Base-by-base conservation (phyloP, 371 early-diverging fungal genomes). In the Dipsacomyces acuminosporus region DNA sequence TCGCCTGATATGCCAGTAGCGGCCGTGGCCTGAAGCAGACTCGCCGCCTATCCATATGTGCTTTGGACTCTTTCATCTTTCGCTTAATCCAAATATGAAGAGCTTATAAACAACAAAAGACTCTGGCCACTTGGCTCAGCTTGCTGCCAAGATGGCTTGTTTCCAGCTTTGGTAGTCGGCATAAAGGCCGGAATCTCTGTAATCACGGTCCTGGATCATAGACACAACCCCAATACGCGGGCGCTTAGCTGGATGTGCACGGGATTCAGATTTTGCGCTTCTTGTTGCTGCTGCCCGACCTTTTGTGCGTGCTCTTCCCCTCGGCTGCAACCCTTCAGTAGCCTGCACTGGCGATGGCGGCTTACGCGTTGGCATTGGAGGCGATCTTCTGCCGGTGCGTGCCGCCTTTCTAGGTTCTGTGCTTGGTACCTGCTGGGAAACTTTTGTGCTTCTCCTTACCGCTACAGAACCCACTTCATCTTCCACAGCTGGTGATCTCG, bases 181-280 rank as follows among this genome's bases (percentile, higher is more conserved):
- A 23, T 69, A 69, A 9, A 54, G 56, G 24, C 56, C 46, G 15
- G 59, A 41, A 2, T 21, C 42, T 2, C 52, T 48, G 40, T 69
- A 69, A 40, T 69, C 69, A 17, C 59, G 69, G 40, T 69, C 69
- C 33, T 63, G 56, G 26, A 67, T 42, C 69, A 69, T 69, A 1
- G 63, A 51, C 2, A 63, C 49, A 18, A 55, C 55, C 21, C 69
- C 69, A 24, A 69, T 59, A 0, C 69, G 69, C 15, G 63, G 56
- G 11, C 59, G 69, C 21, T 15, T 18, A 2, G 45, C 47, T 0
- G 50, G 43, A 3, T 24, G 43, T 15, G 23, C 15, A 30, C 7
- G 11, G 9, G 14, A 43, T 24, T 13, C 14, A 4, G 42, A 48
- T 24, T 41, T 34, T 38, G 38, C 8, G 15, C 4, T 17, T n/a